Evolutionary conservation across 805 yeast genomes (phyloP), one percentile per base, ranked within the genome.

Genomic region (Lipomyces lipofer): DNA sequence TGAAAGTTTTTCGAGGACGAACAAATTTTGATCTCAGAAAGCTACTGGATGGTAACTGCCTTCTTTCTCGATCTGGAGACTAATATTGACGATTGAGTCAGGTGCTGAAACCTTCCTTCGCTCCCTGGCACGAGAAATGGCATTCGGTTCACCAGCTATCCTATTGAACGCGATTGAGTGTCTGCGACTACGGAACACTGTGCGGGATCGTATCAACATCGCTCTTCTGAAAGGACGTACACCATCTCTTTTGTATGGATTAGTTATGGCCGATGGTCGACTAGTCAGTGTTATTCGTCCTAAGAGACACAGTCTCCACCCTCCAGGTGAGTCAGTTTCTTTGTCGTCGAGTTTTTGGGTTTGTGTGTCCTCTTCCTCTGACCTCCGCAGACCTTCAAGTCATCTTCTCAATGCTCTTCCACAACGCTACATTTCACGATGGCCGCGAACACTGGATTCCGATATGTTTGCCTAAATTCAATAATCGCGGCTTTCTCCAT

Each of bases 381-480:
- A 25, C 12, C 52, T 15, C 13, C 17, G n/a, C 13, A 7, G 99
- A 92, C 69, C 72, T 94, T 15, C 87, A 86, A 47, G 73, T 88
- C 6, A 70, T 94, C 24, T 82, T 89, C 56, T 80, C 86, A 15
- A 79, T 89, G 71, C 80, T 92, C 1, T 81, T 80, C 63, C 81
- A 78, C 59, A 79, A 82, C n/a, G 71, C 73, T 43, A 74, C 82
- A 0, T 76, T 81, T 58, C 73, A 73, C 24, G 74, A 73, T 29
- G 73, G 72, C 21, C 66, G 86, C 62, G 97, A 91, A 65, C 80
- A 89, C 54, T 94, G 98, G 98, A 80, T 88, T 10, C 99, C 99
- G 0, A 76, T 92, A 0, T 92, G 99, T 69, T 76, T 92, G 67
- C 96, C 98, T 0, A 82, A 86, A 62, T 92, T 92, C 73, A 92